A percentile compares a stretch with the other conserved stretches of the same genome.
Evolutionary conservation across 805 yeast genomes (phyloP).

Genomic region (Phaffomyces thermotolerans): DNA sequence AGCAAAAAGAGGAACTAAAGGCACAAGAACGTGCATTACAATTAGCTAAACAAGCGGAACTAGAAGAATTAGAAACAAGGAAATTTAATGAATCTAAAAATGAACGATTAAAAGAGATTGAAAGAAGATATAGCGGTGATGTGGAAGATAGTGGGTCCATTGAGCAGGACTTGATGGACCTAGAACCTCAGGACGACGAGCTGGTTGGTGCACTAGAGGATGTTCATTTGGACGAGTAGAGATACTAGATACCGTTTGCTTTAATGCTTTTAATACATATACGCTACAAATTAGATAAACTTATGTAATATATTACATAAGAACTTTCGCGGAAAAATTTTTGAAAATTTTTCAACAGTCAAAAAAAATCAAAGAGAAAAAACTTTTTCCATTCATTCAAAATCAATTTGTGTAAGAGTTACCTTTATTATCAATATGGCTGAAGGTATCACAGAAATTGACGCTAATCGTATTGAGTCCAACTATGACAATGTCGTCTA

Average conservation of each 20-base stretch:
- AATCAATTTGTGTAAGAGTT: background rate
- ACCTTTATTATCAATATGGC: slow-evolving; percentile 22
- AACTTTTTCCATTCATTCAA: background rate
- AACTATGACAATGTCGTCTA: slow-evolving; percentile 89
- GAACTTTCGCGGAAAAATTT: too few species aligned
- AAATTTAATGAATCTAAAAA: slow-evolving; percentile 10
- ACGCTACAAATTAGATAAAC: too few species aligned
- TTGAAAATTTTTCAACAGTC: too few species aligned
- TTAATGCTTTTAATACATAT: too few species aligned
- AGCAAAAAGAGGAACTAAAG: slow-evolving; percentile 8
- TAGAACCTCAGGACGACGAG: slow-evolving; percentile 4
- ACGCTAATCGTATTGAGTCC: slow-evolving; percentile 78
- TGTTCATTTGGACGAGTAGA: background rate
- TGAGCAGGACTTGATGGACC: slow-evolving; percentile 8
- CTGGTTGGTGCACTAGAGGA: slow-evolving; percentile 1
- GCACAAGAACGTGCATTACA: slow-evolving; percentile 4
- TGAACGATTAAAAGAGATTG: slow-evolving; percentile 18
- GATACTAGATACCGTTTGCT: too few species aligned
- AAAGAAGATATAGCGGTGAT: slow-evolving; percentile 9
- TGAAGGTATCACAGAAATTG: slow-evolving; percentile 75
- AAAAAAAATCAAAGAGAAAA: background rate
- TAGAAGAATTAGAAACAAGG: slow-evolving; percentile 14
- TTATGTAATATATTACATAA: too few species aligned
- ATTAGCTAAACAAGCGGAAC: slow-evolving; percentile 8
- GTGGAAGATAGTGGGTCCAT: background rate